Percentiles rank a stretch among this genome's conserved stretches.
These are phyloP conservation scores for Colletotrichum sidae DNA, from an alignment of 2,329 filamentous ascomycete genomes.

Conservation along the genomic window DNA sequence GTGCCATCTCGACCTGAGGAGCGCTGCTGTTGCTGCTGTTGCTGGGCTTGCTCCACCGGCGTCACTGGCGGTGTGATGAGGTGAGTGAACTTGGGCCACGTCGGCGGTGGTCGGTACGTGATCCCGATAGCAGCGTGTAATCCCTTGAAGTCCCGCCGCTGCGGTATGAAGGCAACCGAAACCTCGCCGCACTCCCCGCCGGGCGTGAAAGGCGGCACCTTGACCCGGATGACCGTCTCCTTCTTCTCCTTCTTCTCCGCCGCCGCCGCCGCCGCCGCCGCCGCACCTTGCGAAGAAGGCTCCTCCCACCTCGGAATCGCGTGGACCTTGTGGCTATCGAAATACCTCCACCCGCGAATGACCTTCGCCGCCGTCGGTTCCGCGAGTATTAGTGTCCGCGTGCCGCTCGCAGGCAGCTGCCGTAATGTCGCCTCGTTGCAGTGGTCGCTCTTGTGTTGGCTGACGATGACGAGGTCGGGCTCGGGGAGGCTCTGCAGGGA, in stretches of 20 bases:
- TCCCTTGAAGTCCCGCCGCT: conserved; percentile 69
- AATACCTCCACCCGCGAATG: conserved; percentile 77
- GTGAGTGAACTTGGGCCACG: conserved; percentile 38
- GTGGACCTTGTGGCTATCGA: conserved; percentile 62
- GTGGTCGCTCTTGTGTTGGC: conserved; percentile 69
- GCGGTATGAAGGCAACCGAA: conserved; percentile 75
- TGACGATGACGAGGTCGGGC: conserved; percentile 60
- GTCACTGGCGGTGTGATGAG: conserved; percentile 29
- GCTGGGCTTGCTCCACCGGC: conserved; percentile 41
- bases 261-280: too few relatives aligned
- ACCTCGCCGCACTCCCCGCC: conserved; percentile 72
- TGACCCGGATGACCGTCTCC: conserved; percentile 55
- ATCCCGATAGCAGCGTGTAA: conserved; percentile 77
- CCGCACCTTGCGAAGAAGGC: conserved; percentile 37
- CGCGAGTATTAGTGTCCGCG: conserved; percentile 72
- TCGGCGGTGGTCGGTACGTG: conserved; percentile 72
- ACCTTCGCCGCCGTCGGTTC: conserved; percentile 72
- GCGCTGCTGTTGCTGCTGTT: conserved; percentile 20
- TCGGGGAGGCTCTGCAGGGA: conserved; percentile 58
- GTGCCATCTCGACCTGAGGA: background rate
- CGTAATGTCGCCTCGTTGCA: conserved; percentile 77
- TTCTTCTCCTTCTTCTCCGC: conserved; percentile 40
- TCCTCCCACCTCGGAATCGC: conserved; percentile 61
- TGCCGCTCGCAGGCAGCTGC: conserved; percentile 65
- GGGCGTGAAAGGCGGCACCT: conserved; percentile 63